Base-by-base conservation (phyloP, 1,284 basidiomycete species). In the Vanrija sp. region DNA sequence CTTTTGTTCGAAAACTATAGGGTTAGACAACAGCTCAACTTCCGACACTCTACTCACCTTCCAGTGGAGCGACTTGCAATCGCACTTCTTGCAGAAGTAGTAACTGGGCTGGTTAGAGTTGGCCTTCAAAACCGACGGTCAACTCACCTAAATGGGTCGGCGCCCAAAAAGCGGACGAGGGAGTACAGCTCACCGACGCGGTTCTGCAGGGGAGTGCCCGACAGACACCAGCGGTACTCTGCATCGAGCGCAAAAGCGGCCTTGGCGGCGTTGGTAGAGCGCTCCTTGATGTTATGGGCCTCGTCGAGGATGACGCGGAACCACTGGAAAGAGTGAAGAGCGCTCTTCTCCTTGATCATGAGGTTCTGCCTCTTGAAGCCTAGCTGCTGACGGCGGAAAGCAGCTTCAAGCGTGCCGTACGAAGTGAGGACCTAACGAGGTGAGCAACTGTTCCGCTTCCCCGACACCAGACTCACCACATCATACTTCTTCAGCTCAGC, bases 121-220 rank as follows among this genome's bases (percentile, higher is more conserved):
- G 14, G n/a, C n/a, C 3, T 16, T 15, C n/a, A 20, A 9, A 3
- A 4, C 15, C 25, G 3, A 7, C 2, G 4, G 3, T 14, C 3
- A 39, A 23, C 66, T 59, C 19, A 71, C 68, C 67, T 72, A 72
- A 92, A 92, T 0, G 89, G 90, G 70, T 94, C 90, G 15, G 89
- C 89, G 20, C 92, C 92, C 53, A 97, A 76, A 77, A 96, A 97
- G 23, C 78, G 69, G 45, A 99, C 85, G 53, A 98, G 83, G 72
- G 93, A 96, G 78, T 98, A 99, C 41, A 99, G 78, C 73, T 99
- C 96, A 60, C 96, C 96, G 15, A 99, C 96, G 58, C 95, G 85
- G 67, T 96, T 96, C 75, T 98, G 90, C 14, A 94, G 77, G 0
- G 92, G 94, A n/a, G 94, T 97, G n/a, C 95, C 96, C 23, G 93